Conservation (phyloP, 768 basidiomycete species). For the Tricholoma saponaceum region DNA sequence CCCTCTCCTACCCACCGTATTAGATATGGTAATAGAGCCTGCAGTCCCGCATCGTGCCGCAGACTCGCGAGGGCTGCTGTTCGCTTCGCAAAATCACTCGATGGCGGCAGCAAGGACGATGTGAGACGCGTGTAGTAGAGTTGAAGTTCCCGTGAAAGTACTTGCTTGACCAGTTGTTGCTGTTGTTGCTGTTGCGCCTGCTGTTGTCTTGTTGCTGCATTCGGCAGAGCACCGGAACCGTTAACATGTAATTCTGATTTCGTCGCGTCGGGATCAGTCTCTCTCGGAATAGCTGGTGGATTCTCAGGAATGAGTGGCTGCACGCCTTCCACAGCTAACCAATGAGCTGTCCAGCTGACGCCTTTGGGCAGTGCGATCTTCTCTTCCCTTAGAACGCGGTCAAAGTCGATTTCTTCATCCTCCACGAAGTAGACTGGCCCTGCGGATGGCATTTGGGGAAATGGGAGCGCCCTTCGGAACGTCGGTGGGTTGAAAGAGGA, state of each 20-base stretch:
- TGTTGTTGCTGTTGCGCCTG: constrained; percentile 49
- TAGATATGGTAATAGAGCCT: constrained; percentile 88
- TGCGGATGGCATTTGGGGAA: constrained; percentile 43
- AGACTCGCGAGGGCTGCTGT: constrained; percentile 89
- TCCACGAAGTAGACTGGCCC: constrained; percentile 90
- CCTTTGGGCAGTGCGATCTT: constrained; percentile 79
- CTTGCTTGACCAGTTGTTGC: constrained; percentile 84
- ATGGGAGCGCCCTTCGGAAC: constrained; percentile 58
- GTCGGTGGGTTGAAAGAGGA: constrained; percentile 37
- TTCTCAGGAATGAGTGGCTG: constrained; percentile 19
- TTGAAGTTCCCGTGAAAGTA: constrained; percentile 90
- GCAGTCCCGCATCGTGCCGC: constrained; percentile 84
- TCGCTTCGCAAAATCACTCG: constrained; percentile 65
- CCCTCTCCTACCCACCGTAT: constrained; percentile 95
- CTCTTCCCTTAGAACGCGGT: constrained; percentile 83
- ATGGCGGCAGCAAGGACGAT: constrained; percentile 71
- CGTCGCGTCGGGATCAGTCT: constrained; percentile 26
- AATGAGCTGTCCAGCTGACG: constrained; percentile 89
- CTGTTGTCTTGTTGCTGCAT: constrained; percentile 32
- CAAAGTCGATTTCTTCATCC: constrained; percentile 97
- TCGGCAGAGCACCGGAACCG: constrained; percentile 12
- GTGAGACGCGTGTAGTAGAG: constrained; percentile 93
- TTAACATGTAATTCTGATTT: constrained; percentile 25
- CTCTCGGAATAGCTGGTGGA: constrained; percentile 19
- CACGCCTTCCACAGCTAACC: constrained; percentile 86